phyloP scores from a whole-genome alignment of 1,284 basidiomycete species.

The Cystobasidium sp. region DNA sequence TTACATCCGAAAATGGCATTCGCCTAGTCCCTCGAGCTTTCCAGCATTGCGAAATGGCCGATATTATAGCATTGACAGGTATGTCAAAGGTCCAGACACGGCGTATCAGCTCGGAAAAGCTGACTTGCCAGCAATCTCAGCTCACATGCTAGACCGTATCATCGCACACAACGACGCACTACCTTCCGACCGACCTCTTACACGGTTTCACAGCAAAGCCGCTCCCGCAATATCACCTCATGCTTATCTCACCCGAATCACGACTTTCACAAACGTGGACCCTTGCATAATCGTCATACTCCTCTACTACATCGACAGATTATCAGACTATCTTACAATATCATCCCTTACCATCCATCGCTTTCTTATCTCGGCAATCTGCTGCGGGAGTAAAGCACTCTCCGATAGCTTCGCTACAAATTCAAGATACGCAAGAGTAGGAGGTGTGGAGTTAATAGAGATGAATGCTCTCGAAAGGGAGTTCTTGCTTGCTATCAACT shows the following conservation, averaged over 20 bases:
- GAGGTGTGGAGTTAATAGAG: constrained; percentile 84
- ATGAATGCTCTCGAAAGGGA: constrained; percentile 91
- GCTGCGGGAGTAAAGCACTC: constrained; percentile 84
- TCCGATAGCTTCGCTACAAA: constrained; percentile 94
- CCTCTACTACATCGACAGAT: constrained; percentile 91
- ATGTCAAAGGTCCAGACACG: constrained; percentile 47
- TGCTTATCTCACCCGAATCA: constrained; percentile 88
- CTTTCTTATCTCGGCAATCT: constrained; percentile 86
- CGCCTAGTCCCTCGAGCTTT: constrained; percentile 48
- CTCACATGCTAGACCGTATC: constrained; percentile 89
- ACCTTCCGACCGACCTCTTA: constrained; percentile 79
- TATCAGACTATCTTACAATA: constrained; percentile 68
- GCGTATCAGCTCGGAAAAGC: constrained; percentile 13
- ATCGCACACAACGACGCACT: constrained; percentile 93
- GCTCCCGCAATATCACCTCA: constrained; percentile 80
- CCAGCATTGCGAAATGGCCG: constrained; percentile 66
- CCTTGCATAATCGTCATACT: constrained; percentile 85
- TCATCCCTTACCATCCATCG: constrained; percentile 93
- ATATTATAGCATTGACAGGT: constrained; percentile 84
- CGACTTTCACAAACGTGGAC: constrained; percentile 91
- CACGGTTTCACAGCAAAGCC: constrained; percentile 89
- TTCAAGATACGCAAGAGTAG: constrained; percentile 87
- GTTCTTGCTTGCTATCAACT: constrained; percentile 85
- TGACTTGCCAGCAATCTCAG: constrained; percentile 59
- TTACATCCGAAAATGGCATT: constrained; percentile 41